These are phyloP conservation scores for Fragaria ananassa DNA, from an alignment of 306 rosid species.

Conservation along the genomic window DNA sequence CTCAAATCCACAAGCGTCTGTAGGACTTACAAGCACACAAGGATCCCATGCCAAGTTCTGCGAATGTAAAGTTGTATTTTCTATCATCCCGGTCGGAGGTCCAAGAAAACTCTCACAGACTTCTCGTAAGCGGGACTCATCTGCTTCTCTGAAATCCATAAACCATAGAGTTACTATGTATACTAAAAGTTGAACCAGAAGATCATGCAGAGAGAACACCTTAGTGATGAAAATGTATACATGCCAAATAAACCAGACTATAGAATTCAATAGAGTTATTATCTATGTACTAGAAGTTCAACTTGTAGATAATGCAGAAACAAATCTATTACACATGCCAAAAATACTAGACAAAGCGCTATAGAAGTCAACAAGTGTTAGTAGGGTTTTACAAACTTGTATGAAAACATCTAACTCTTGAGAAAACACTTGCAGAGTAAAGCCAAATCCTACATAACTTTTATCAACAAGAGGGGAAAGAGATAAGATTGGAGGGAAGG, in stretches of 20 bases:
- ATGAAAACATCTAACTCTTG: not conserved
- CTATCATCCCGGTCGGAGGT: constrained; percentile 96
- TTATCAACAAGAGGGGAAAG: not conserved
- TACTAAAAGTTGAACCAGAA: not conserved
- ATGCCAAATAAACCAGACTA: not conserved
- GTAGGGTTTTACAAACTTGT: not conserved
- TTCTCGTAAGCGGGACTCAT: constrained; percentile 90
- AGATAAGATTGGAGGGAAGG: not conserved
- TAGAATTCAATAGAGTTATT: not conserved
- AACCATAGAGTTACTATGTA: not conserved
- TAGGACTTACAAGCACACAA: constrained; percentile 67
- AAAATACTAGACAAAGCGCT: not conserved
- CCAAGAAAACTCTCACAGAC: constrained; percentile 96
- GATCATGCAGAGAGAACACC: not conserved
- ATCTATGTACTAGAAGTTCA: not conserved
- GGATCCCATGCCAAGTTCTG: constrained; percentile 88
- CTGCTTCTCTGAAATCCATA: constrained; percentile 84
- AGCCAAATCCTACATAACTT: not conserved
- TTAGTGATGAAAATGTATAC: not conserved
- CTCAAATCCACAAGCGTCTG: not conserved
- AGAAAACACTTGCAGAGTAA: not conserved
- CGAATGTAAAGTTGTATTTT: constrained; percentile 45
- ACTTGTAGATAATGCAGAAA: not conserved
- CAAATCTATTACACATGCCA: not conserved
- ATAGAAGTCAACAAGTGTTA: not conserved